Percentiles rank a stretch among this genome's conserved stretches.
phyloP scores from a whole-genome alignment of 1,284 basidiomycete species.

The Apiotrichum domesticum region DNA sequence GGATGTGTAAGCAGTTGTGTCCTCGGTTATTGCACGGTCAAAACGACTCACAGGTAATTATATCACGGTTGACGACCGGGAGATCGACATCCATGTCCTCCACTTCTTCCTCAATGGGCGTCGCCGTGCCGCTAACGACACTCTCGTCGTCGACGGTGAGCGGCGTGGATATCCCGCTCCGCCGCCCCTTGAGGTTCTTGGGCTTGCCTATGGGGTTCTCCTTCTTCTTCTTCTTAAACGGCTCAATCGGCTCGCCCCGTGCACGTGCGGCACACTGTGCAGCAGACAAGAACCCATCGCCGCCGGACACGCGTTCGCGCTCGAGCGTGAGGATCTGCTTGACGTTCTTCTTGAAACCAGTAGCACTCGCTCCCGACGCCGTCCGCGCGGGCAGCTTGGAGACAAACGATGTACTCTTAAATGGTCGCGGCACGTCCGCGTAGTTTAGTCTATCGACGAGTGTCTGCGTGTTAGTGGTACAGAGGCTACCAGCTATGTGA shows the following conservation, averaged over 20 bases:
- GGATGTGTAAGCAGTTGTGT: not conserved
- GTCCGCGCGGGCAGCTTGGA: constrained; percentile 36
- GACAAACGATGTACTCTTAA: constrained; percentile 35
- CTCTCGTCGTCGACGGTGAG: constrained; percentile 18
- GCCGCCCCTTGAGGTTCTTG: constrained; percentile 3
- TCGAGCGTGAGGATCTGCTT: constrained; percentile 46
- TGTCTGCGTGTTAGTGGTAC: not conserved
- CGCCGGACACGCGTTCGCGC: constrained; percentile 38
- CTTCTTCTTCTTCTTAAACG: constrained; percentile 40
- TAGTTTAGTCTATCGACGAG: constrained; percentile 39
- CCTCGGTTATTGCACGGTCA: not conserved
- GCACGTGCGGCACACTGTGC: constrained; percentile 31
- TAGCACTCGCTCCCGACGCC: constrained; percentile 25
- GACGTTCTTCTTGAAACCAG: constrained; percentile 33
- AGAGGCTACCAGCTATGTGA: not conserved
- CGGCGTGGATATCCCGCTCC: constrained; percentile 27
- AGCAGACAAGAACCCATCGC: constrained; percentile 38
- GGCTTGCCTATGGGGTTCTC: constrained; percentile 15
- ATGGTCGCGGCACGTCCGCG: constrained; percentile 38
- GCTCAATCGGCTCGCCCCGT: constrained; percentile 36
- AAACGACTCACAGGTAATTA: constrained; percentile 42
- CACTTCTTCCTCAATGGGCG: constrained; percentile 8
- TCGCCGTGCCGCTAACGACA: constrained; percentile 12
- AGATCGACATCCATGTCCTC: constrained; percentile 12
- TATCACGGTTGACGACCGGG: constrained; percentile 19